These are phyloP conservation scores for Botrytis tulipae DNA, from an alignment of 2,329 filamentous ascomycete genomes.

Conservation along the genomic window DNA sequence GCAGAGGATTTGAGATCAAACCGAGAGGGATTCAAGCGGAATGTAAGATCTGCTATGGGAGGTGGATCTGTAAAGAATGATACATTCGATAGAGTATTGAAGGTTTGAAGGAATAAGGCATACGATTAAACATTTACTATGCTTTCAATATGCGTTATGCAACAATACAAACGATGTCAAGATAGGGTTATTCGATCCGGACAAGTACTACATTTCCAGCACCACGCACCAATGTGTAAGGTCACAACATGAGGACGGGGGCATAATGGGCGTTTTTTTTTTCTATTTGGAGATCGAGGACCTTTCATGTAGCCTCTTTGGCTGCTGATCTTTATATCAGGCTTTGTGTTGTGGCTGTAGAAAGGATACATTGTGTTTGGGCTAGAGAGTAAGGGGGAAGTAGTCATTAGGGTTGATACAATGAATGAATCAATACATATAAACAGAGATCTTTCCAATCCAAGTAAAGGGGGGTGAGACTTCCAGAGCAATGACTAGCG, in stretches of 20 bases:
- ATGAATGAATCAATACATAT: background rate
- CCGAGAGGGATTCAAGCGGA: constrained; percentile 85
- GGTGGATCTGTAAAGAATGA: constrained; percentile 74
- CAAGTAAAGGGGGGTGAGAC: background rate
- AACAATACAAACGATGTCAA: constrained; percentile 2
- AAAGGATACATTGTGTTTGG: background rate
- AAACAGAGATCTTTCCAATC: background rate
- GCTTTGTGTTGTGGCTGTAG: background rate
- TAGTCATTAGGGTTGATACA: background rate
- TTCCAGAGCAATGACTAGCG: background rate
- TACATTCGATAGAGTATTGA: constrained; percentile 75
- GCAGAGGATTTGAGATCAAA: constrained; percentile 87
- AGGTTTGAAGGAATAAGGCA: constrained; percentile 38
- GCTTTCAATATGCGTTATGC: background rate
- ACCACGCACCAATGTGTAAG: constrained; percentile 18
- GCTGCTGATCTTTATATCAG: constrained; percentile 3
- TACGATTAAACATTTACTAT: constrained; percentile 2
- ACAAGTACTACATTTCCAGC: constrained; percentile 29
- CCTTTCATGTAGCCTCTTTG: background rate
- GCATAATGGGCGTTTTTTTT: constrained; percentile 36
- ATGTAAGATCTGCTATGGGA: constrained; percentile 79
- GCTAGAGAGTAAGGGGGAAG: background rate
- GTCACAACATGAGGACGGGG: constrained; percentile 23
- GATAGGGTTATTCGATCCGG: background rate
- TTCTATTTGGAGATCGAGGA: background rate